Percentiles rank a stretch among this genome's conserved stretches.
phyloP scores from a whole-genome alignment of 495 filamentous ascomycete species.

The Coniosporium apollinis region DNA sequence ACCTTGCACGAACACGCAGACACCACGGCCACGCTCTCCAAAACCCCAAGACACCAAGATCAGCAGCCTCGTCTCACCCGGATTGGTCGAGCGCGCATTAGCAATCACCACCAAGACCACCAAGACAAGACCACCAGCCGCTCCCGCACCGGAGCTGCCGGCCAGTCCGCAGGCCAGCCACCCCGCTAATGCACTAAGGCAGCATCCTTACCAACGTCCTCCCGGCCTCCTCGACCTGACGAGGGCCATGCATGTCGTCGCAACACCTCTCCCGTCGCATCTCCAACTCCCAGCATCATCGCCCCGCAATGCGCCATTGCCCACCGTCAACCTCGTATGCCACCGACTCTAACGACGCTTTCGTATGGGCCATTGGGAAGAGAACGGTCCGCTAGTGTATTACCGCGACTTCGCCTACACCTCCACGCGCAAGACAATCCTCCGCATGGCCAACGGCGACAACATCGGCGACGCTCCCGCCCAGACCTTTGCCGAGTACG shows the following conservation, averaged over 20 bases:
- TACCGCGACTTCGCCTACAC: slow-evolving; percentile 26
- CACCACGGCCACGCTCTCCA: no score
- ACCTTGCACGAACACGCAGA: no score
- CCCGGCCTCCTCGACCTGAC: background rate
- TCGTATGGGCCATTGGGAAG: slow-evolving; percentile 16
- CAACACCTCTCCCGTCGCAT: background rate
- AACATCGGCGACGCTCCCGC: slow-evolving; percentile 25
- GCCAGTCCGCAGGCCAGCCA: no score
- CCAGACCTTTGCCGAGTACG: slow-evolving; percentile 30
- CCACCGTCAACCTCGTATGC: no score
- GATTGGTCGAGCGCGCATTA: no score
- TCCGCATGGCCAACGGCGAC: slow-evolving; percentile 24
- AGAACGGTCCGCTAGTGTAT: slow-evolving; percentile 13
- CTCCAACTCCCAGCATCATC: background rate
- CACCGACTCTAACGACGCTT: no score
- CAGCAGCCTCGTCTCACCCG: no score
- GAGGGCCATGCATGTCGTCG: background rate
- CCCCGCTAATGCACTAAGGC: no score
- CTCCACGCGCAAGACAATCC: slow-evolving; percentile 18
- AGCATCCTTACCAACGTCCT: background rate
- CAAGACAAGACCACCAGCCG: background rate
- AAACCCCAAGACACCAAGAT: no score
- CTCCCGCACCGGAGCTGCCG: background rate
- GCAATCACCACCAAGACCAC: no score
- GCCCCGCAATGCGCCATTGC: slow-evolving; percentile 2